These are phyloP conservation scores for Boechera stricta DNA, from an alignment of 345 rosid species.

Conservation along the genomic window DNA sequence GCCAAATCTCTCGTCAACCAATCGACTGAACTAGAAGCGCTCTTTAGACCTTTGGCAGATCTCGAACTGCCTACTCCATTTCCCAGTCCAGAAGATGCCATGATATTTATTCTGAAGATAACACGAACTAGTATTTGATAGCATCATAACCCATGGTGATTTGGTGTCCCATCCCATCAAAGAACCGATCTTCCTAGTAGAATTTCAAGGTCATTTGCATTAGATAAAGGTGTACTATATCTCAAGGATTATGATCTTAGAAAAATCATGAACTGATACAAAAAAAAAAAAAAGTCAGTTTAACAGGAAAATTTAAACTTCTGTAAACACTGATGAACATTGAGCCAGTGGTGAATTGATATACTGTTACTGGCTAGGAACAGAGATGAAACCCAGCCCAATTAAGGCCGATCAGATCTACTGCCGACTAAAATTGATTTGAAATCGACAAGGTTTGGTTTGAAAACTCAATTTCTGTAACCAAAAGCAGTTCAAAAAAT, in stretches of 20 bases:
- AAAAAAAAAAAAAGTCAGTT: not conserved
- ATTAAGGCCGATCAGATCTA: constrained; percentile 43
- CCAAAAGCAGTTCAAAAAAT: constrained; percentile 20
- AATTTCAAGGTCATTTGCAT: constrained; percentile 43
- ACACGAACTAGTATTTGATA: constrained; percentile 49
- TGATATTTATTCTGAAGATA: constrained; percentile 42
- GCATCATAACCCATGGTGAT: constrained; percentile 44
- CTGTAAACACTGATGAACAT: not conserved
- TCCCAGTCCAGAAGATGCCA: constrained; percentile 90
- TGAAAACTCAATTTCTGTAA: constrained; percentile 22
- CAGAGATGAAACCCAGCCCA: not conserved
- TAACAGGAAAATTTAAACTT: constrained; percentile 18
- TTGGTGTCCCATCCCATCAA: constrained; percentile 53
- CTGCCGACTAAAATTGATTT: constrained; percentile 10
- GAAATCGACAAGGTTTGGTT: constrained; percentile 2
- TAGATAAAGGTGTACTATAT: not conserved
- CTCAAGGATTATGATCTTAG: not conserved
- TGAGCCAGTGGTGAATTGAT: constrained; percentile 12
- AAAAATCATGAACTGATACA: not conserved
- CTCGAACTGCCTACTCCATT: constrained; percentile 97
- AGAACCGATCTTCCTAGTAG: constrained; percentile 55
- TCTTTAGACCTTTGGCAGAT: constrained; percentile 79
- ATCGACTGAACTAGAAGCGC: constrained; percentile 93
- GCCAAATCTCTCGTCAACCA: constrained; percentile 96
- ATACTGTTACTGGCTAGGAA: constrained; percentile 1